Evolutionary conservation across 495 filamentous ascomycete genomes (phyloP).

Genomic region (Daldinia grandis): DNA sequence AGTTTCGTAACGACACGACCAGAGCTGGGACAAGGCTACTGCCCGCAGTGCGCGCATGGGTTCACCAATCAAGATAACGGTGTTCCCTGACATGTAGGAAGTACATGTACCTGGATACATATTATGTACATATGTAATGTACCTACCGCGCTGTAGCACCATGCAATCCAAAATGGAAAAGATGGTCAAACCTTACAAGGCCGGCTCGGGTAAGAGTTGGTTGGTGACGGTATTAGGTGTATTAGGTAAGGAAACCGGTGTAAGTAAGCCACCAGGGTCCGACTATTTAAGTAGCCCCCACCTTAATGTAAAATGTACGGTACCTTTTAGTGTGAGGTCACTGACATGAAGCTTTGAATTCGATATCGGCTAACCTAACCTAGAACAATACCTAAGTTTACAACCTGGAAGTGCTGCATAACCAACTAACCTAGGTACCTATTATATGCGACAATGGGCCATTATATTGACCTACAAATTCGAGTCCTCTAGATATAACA

Average conservation of each 20-base stretch:
- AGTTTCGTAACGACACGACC: slow-evolving; percentile 19
- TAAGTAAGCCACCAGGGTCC: slow-evolving; percentile 19
- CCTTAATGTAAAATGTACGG: slow-evolving; percentile 1
- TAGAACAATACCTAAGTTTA: neutral
- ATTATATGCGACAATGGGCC: slow-evolving; percentile 4
- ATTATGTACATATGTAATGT: slow-evolving; percentile 6
- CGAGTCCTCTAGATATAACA: neutral
- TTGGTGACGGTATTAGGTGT: neutral
- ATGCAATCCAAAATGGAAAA: neutral
- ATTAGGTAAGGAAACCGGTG: slow-evolving; percentile 11
- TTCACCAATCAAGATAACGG: slow-evolving; percentile 34
- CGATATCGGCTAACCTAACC: neutral
- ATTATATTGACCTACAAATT: neutral
- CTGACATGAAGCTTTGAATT: slow-evolving; percentile 28
- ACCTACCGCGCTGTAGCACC: slow-evolving; percentile 2
- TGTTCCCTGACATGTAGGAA: slow-evolving; percentile 8
- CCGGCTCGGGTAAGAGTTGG: neutral
- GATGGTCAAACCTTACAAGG: too few species aligned
- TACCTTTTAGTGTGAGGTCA: slow-evolving; percentile 32
- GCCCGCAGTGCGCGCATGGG: slow-evolving; percentile 33
- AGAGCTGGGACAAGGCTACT: slow-evolving; percentile 39
- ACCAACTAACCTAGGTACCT: neutral
- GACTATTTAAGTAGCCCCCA: slow-evolving; percentile 7
- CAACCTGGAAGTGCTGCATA: slow-evolving; percentile 14
- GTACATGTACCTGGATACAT: slow-evolving; percentile 1